Evolutionary conservation across 78 protist genomes (phyloP), one percentile per base, ranked within the genome.

Genomic region (Planoprotostelium fungivorum): DNA sequence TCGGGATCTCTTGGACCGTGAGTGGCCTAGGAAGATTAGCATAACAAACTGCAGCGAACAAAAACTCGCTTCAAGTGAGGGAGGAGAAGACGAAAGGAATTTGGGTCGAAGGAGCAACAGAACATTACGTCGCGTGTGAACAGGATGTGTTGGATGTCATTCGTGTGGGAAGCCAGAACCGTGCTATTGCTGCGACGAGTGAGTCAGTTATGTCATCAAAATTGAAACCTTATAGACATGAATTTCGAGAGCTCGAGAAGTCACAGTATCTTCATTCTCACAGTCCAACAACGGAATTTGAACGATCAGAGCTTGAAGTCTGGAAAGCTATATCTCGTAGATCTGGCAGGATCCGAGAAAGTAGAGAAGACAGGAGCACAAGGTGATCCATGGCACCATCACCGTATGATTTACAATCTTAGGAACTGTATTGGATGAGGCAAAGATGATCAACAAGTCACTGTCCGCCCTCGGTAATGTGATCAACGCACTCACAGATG

Each of bases 291-390:
- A 35, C 95, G 91, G 37, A 88, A 93, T 51, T 28, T 85, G 38
- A 36, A 38, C 38, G 92, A 86, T 10, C 94, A 94, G 36, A 73
- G 94, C 28, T n/a, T 34, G 0, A 88, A 94, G 10, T 51, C 51
- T 34, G 98, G 97, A 36, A 94, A 92, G 90, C 88, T 98, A 38
- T 94, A 94, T 87, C 91, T 98, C 36, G 98, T 96, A 29, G 98
- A 98, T 92, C 93, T 98, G 36, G 99, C 98, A 34, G 98, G 99
- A 29, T 93, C 96, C 31, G 99, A 97, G 87, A 96, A 96, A 86
- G 92, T 96, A 34, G 38, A 90, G 28, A 98, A 98, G 89, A 98
- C 99, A 25, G 88, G 88, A 5, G 98, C 98, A 63, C 88, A 38
- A 35, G 98, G 96, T 37, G 5, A 37, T 25, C 87, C 90, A 29